Evolutionary conservation across 495 filamentous ascomycete genomes (phyloP).

Genomic region (Jackrogersella minutella): DNA sequence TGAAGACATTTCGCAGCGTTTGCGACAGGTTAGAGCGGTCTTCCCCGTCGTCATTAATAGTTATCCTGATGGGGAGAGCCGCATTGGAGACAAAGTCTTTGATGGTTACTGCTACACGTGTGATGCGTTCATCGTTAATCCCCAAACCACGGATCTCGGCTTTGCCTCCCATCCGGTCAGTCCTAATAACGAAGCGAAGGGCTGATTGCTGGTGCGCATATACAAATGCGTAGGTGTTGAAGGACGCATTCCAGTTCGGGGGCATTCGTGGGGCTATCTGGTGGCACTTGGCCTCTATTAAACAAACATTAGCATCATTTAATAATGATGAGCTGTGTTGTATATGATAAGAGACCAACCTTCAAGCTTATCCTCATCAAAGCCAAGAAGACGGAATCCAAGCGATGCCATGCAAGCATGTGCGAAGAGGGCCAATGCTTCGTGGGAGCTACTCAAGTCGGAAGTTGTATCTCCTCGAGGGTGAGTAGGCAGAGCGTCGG

Average conservation of each 20-base stretch:
- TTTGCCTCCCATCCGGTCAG: slow-evolving; percentile 83
- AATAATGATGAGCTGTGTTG: slow-evolving; percentile 51
- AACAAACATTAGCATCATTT: background rate
- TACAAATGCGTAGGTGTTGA: slow-evolving; percentile 76
- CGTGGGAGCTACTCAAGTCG: slow-evolving; percentile 77
- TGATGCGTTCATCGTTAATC: slow-evolving; percentile 80
- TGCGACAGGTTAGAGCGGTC: slow-evolving; percentile 51
- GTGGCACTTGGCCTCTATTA: slow-evolving; percentile 52
- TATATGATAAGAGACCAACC: slow-evolving; percentile 57
- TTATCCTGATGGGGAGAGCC: slow-evolving; percentile 59
- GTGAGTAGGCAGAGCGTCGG: slow-evolving; percentile 63
- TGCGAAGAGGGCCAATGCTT: slow-evolving; percentile 83
- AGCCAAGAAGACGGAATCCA: slow-evolving; percentile 82
- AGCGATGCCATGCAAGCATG: slow-evolving; percentile 85
- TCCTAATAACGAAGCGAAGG: slow-evolving; percentile 81
- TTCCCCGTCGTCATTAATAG: slow-evolving; percentile 47
- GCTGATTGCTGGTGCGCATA: slow-evolving; percentile 91
- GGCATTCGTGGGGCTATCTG: slow-evolving; percentile 69
- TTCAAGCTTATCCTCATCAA: slow-evolving; percentile 75
- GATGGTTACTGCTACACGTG: slow-evolving; percentile 74
- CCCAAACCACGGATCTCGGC: slow-evolving; percentile 82
- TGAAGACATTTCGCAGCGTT: slow-evolving; percentile 74
- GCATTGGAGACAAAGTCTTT: slow-evolving; percentile 75
- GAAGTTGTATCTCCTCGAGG: slow-evolving; percentile 57
- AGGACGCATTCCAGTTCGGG: slow-evolving; percentile 75